Percentiles rank a stretch among this genome's conserved stretches.
Conservation (phyloP, 768 basidiomycete genomes). For the Phlebiopsis flavidoalba region DNA sequence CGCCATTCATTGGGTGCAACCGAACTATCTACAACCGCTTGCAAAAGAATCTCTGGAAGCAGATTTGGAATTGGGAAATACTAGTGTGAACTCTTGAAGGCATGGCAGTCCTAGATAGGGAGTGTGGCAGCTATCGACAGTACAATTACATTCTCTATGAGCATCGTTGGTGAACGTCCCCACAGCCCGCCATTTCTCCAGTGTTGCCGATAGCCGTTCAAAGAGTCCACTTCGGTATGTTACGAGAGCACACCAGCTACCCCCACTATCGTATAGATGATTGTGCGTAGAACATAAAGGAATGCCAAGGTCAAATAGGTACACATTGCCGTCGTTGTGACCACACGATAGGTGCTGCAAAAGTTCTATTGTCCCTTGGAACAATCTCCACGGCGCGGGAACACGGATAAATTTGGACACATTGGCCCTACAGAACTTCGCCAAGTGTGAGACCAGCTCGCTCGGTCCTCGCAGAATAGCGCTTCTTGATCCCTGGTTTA, state of each 20-base stretch:
- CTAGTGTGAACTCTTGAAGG: conserved; percentile 37
- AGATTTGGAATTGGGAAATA: conserved; percentile 56
- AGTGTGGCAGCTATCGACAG: conserved; percentile 68
- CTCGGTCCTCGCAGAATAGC: background rate
- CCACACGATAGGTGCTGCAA: conserved; percentile 56
- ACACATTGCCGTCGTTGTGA: conserved; percentile 54
- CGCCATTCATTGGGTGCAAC: conserved; percentile 48
- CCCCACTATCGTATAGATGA: conserved; percentile 14
- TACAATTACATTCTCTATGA: conserved; percentile 23
- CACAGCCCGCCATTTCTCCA: conserved; percentile 25
- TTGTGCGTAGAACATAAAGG: background rate
- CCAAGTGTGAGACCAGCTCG: conserved; percentile 39
- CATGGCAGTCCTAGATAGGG: conserved; percentile 67
- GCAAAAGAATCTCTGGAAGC: conserved; percentile 38
- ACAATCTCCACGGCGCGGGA: conserved; percentile 28
- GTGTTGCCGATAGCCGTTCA: conserved; percentile 37
- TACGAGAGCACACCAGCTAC: background rate
- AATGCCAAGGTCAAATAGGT: conserved; percentile 39
- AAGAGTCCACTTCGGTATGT: conserved; percentile 10
- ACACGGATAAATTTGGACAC: conserved; percentile 50
- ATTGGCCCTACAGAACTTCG: conserved; percentile 54
- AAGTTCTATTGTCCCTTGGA: conserved; percentile 54
- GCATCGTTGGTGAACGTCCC: background rate
- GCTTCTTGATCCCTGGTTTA: background rate
- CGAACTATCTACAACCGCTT: conserved; percentile 39